Evolutionary conservation across 202 grass and related monocot genomes (phyloP), one percentile per base, ranked within the genome.

Genomic region (Schoenoplectus tabernaemontani): DNA sequence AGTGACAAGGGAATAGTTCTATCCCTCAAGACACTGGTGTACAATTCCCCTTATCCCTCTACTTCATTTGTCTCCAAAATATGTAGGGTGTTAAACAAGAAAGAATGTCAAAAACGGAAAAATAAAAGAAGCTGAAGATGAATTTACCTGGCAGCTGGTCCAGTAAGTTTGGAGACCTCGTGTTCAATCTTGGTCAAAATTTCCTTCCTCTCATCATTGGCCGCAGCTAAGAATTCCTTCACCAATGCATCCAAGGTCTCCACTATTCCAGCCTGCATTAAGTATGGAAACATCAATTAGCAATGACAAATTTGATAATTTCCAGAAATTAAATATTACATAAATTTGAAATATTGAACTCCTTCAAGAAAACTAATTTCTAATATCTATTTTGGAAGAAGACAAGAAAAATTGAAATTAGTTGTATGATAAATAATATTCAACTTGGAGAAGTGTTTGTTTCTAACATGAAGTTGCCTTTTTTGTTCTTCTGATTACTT

Each of bases 131-230:
- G 9, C 9, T 69, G 66, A 34, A 1, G 65, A 73, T 41, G 41
- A 57, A 81, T 65, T 65, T 92, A 98, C 95, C 83, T 98, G 26
- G 88, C 86, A 89, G 95, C 82, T 82, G 91, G 68, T 58, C 89
- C 95, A 68, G 77, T 94, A 23, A 98, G 84, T 82, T 98, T 98
- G 13, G 86, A 88, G 84, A 81, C 87, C 85, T 94, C 89, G 9
- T 92, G 89, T 89, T 92, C 91, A 57, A 98, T 89, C 83, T 87
- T 90, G 61, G 87, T 78, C 20, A 97, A 80, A 77, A 87, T 59
- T 87, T 90, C 83, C 79, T 97, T 94, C 69, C 34, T 62, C 42
- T 94, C 90, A 19, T 90, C 84, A 56, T 57, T 87, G 34, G 73
- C 75, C 0, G 95, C 89, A 86, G 13, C 78, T 6, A 92, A 39